A percentile compares a stretch with the other conserved stretches of the same genome.
Evolutionary conservation across 768 basidiomycete genomes (phyloP).

Genomic region (Astraeus odoratus): DNA sequence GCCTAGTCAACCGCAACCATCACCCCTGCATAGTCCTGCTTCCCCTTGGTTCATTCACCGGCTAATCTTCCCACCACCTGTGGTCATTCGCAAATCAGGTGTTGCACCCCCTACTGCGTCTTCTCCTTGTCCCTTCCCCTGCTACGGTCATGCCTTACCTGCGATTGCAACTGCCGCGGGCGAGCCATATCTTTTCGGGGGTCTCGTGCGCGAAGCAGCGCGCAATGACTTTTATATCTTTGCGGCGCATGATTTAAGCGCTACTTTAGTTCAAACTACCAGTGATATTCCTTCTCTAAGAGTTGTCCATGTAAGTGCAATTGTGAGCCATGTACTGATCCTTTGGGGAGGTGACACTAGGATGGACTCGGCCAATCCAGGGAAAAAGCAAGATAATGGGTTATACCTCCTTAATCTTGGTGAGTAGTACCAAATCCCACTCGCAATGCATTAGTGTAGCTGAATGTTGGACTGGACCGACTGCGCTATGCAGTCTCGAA

Average conservation of each 20-base stretch:
- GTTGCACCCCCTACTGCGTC: constrained; percentile 54
- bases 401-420: constrained; percentile 92
- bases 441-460: background rate
- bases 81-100: constrained; percentile 56
- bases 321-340: constrained; percentile 92
- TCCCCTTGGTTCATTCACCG: constrained; percentile 83
- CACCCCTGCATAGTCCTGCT: constrained; percentile 44
- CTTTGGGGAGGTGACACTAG: constrained; percentile 99
- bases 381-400: constrained; percentile 84
- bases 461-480: background rate
- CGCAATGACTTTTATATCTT: constrained; percentile 94
- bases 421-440: constrained; percentile 33
- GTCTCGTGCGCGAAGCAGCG: constrained; percentile 85
- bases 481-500: constrained; percentile 58
- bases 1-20: constrained; percentile 19
- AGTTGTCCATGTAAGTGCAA: constrained; percentile 94
- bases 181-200: constrained; percentile 94
- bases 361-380: constrained; percentile 51
- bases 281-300: constrained; percentile 85
- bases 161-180: constrained; percentile 69
- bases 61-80: constrained; percentile 62
- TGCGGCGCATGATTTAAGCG: constrained; percentile 69
- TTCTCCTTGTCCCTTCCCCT: constrained; percentile 88
- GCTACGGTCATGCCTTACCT: constrained; percentile 92
- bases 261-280: constrained; percentile 76